Evolutionary conservation across 31 red algal genomes (phyloP), one percentile per base, ranked within the genome.

Genomic region (Porphyra umbilicalis): DNA sequence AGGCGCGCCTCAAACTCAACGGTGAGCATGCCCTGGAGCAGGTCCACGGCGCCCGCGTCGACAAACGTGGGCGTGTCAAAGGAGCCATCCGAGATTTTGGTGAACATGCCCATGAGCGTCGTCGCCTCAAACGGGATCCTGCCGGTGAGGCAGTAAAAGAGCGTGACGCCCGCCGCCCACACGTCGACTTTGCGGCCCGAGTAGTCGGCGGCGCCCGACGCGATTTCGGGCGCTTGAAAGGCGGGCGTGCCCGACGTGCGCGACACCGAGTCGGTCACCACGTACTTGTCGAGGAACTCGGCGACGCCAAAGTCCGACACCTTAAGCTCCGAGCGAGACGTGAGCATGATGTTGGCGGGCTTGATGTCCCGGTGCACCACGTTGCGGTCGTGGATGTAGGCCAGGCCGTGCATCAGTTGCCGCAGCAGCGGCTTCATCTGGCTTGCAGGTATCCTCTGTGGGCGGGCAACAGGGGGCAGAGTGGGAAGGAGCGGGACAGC

Each of bases 341-440:
- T 94, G n/a, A 98, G 85, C 90, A 98, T 95, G 81, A 95, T 84
- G 80, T 98, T 98, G 35, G 90, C 81, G 18, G 96, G 96, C 80
- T 98, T 98, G 80, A 98, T 95, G 75, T 98, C 96, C n/a, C 96
- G 88, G 81, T 98, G 96, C 68, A 98, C 96, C 39, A 95, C 89
- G 68, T 91, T 91, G 76, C 85, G 82, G 34, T 85, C 88, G 67
- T 98, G 96, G 82, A 98, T 92, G 81, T 95, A 95, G n/a, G 85
- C 82, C 20, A 98, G 79, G 10, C 89, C 96, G 25, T 88, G 75
- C 18, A 98, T 84, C 32, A 92, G 77, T 79, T 98, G 96, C 71
- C 34, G 75, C 9, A 90, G 36, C 39, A 82, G 81, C 5, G 39
- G 37, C 77, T 86, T 35, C 32, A 79, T 84, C 38, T 90, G 88